These are phyloP conservation scores for Capronia americana DNA, from an alignment of 2,329 filamentous ascomycete genomes.

Conservation along the genomic window DNA sequence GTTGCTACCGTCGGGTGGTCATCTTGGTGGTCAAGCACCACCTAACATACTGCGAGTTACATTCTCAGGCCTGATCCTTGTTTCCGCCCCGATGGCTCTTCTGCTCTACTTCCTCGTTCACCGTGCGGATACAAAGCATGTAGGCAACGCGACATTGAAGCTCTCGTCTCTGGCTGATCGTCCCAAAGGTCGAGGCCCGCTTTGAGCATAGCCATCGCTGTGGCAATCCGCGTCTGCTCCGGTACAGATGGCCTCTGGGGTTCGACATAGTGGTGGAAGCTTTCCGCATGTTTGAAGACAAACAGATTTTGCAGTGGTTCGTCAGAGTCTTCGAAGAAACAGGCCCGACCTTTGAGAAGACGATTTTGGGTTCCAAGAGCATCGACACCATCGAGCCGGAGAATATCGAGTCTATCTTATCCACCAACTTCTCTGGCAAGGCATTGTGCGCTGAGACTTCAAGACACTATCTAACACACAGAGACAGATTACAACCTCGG, in stretches of 20 bases:
- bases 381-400: constrained; percentile 1
- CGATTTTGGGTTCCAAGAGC: background rate
- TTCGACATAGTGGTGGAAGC: background rate
- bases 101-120: background rate
- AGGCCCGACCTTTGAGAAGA: background rate
- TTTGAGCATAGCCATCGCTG: background rate
- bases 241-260: background rate
- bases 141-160: background rate
- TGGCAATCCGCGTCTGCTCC: background rate
- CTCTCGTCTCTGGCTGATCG: background rate
- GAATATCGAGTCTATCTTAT: constrained; percentile 9
- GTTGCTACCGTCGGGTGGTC: background rate
- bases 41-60: background rate
- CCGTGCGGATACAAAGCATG: background rate
- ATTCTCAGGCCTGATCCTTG: background rate
- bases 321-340: background rate
- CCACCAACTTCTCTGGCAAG: constrained; percentile 1
- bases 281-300: background rate
- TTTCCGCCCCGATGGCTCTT: background rate
- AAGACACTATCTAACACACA: background rate
- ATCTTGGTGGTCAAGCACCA: background rate
- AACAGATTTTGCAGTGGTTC: background rate
- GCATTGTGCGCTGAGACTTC: no score
- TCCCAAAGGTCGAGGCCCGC: background rate
- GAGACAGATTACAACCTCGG: background rate